phyloP scores from a whole-genome alignment of 192 early-diverging fungal species.

The Irineochytrium annulatum region DNA sequence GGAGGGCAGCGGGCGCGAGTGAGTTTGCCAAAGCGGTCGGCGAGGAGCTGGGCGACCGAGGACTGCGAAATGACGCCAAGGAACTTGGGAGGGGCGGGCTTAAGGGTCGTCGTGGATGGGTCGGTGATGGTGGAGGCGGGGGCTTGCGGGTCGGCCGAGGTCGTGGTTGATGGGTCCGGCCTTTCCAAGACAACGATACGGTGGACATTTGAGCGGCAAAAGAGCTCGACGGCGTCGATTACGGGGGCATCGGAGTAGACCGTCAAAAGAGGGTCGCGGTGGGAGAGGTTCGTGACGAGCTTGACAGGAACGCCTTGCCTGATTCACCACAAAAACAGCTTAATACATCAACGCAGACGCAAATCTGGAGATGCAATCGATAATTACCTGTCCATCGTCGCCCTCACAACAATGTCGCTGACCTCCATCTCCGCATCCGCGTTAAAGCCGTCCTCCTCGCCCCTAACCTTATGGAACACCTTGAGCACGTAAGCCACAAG shows the following conservation, averaged over 20 bases:
- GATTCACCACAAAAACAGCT: too few species aligned
- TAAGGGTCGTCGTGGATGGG: neutral
- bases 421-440: slow-evolving; percentile 39
- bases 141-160: too few species aligned
- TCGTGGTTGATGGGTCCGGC: neutral
- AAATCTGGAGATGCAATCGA: too few species aligned
- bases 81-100: slow-evolving; percentile 24
- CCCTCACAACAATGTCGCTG: slow-evolving; percentile 42
- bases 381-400: slow-evolving; percentile 38
- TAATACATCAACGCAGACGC: too few species aligned
- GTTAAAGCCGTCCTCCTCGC: neutral
- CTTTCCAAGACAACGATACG: slow-evolving; percentile 42
- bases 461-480: slow-evolving; percentile 44
- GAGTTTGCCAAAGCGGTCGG: slow-evolving; percentile 38
- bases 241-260: slow-evolving; percentile 30
- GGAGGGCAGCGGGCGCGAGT: too few species aligned
- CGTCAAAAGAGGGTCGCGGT: slow-evolving; percentile 39
- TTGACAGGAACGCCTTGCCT: slow-evolving; percentile 40
- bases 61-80: slow-evolving; percentile 45
- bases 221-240: slow-evolving; percentile 35
- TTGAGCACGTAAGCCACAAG: slow-evolving; percentile 44
- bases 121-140: too few species aligned
- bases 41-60: slow-evolving; percentile 33
- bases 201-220: slow-evolving; percentile 29
- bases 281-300: slow-evolving; percentile 43